phyloP scores from a whole-genome alignment of 2,329 filamentous ascomycete genomes.

The Emergomyces pasteurianus region DNA sequence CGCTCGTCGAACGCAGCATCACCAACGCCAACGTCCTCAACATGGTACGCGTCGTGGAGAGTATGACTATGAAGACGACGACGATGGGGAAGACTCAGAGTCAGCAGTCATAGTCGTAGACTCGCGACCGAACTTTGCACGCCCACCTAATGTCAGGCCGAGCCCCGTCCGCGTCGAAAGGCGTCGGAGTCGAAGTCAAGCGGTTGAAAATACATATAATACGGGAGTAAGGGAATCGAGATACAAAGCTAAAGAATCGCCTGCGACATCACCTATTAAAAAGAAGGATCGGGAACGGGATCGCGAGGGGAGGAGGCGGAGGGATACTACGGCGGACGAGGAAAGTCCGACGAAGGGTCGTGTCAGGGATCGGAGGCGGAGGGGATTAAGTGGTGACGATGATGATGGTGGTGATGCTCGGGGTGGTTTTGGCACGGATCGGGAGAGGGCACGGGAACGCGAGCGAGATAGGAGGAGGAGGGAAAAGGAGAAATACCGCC shows the following conservation, averaged over 20 bases:
- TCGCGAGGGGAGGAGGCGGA: conserved; percentile 20
- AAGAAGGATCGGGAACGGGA: conserved; percentile 23
- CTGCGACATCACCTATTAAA: conserved; percentile 25
- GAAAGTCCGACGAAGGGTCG: conserved; percentile 15
- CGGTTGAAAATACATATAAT: conserved; percentile 7
- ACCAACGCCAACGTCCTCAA: not conserved
- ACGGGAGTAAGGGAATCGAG: conserved; percentile 14
- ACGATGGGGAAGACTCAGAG: conserved; percentile 6
- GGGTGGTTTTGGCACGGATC: conserved; percentile 9
- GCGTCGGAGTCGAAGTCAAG: conserved; percentile 2
- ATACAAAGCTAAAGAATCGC: conserved; percentile 25
- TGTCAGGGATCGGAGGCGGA: conserved; percentile 12
- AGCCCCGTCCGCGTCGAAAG: conserved; percentile 9
- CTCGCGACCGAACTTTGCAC: conserved; percentile 19
- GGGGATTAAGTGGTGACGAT: conserved; percentile 15
- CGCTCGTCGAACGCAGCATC: not conserved
- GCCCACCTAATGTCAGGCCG: conserved; percentile 16
- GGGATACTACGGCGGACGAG: conserved; percentile 18
- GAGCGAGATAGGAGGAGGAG: conserved; percentile 8
- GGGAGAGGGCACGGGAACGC: conserved; percentile 11
- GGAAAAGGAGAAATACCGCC: conserved; percentile 10
- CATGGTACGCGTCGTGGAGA: conserved; percentile 1
- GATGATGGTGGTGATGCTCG: not conserved
- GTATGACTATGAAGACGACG: not conserved
- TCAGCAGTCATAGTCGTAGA: conserved; percentile 16